These are phyloP conservation scores for Calonectria crousiana DNA, from an alignment of 2,329 filamentous ascomycete species.

Conservation along the genomic window DNA sequence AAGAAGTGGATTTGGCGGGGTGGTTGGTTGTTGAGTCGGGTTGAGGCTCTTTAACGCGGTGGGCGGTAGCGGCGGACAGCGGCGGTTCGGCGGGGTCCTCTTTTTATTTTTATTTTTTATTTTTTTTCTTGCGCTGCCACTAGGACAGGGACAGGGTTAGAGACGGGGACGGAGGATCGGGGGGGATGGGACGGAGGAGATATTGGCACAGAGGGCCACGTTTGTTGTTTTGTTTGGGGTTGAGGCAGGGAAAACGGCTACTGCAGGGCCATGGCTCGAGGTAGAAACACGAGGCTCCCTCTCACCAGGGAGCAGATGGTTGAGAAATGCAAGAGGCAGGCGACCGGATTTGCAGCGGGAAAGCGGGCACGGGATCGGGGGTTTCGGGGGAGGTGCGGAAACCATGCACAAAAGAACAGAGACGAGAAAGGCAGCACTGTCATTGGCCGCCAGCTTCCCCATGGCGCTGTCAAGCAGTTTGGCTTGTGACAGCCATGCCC, in stretches of 20 bases:
- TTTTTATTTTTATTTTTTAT: neutral
- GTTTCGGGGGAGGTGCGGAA: conserved; percentile 31
- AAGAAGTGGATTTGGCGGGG: conserved; percentile 23
- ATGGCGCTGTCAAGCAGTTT: conserved; percentile 37
- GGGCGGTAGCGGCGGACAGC: conserved; percentile 22
- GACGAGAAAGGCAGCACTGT: conserved; percentile 14
- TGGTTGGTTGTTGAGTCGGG: conserved; percentile 24
- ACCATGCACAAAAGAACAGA: conserved; percentile 12
- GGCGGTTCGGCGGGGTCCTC: conserved; percentile 25
- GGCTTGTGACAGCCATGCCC: conserved; percentile 43
- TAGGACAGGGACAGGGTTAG: conserved; percentile 5
- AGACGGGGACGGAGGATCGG: neutral
- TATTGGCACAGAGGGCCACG: neutral
- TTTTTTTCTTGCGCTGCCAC: conserved; percentile 12
- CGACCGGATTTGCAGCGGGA: conserved; percentile 24
- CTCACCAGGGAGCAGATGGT: neutral
- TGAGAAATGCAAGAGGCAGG: conserved; percentile 17
- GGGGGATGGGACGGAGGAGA: neutral
- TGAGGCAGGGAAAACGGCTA: neutral
- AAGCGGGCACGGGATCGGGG: conserved; percentile 31
- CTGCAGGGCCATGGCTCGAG: conserved; percentile 25
- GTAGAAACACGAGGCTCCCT: neutral
- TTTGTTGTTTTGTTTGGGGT: neutral
- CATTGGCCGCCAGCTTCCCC: conserved; percentile 34
- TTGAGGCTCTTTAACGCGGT: conserved; percentile 24